Conservation (phyloP, 345 rosid species). For the Capsella bursapastoris region DNA sequence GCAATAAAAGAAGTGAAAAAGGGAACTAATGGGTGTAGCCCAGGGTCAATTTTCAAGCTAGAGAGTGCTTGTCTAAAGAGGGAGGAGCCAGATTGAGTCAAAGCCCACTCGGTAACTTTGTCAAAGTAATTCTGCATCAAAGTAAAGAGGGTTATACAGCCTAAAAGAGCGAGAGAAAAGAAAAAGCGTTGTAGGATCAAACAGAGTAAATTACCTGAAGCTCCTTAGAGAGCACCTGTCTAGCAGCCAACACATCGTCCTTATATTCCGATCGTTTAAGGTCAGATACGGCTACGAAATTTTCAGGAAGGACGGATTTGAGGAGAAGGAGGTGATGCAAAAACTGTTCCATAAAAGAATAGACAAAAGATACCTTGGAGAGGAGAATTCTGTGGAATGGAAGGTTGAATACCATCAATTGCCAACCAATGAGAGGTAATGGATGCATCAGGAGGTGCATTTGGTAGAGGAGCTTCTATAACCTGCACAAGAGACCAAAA, state of each 20-base stretch:
- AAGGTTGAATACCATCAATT: slow-evolving; percentile 90
- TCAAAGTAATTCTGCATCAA: slow-evolving; percentile 70
- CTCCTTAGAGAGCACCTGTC: slow-evolving; percentile 71
- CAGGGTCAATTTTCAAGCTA: slow-evolving; percentile 76
- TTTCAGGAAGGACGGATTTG: neutral
- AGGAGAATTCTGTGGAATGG: slow-evolving; percentile 71
- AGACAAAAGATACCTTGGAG: slow-evolving; percentile 54
- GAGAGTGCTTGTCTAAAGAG: slow-evolving; percentile 70
- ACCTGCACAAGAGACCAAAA: slow-evolving; percentile 51
- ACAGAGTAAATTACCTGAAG: slow-evolving; percentile 60
- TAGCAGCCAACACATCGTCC: slow-evolving; percentile 70
- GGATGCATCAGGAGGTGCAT: slow-evolving; percentile 61
- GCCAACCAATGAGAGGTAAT: slow-evolving; percentile 79
- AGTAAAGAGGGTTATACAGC: neutral
- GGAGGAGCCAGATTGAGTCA: slow-evolving; percentile 52
- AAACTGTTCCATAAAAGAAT: neutral
- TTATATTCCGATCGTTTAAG: slow-evolving; percentile 66
- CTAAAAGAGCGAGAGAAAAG: neutral
- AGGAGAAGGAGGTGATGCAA: slow-evolving; percentile 10
- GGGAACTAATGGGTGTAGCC: slow-evolving; percentile 81
- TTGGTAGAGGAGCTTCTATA: slow-evolving; percentile 66
- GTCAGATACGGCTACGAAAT: slow-evolving; percentile 52
- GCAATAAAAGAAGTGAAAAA: slow-evolving; percentile 68
- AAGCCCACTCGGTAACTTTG: slow-evolving; percentile 60
- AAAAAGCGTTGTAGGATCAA: neutral